Conservation (phyloP, 371 early-diverging fungal species). For the Mucor velutinosus region DNA sequence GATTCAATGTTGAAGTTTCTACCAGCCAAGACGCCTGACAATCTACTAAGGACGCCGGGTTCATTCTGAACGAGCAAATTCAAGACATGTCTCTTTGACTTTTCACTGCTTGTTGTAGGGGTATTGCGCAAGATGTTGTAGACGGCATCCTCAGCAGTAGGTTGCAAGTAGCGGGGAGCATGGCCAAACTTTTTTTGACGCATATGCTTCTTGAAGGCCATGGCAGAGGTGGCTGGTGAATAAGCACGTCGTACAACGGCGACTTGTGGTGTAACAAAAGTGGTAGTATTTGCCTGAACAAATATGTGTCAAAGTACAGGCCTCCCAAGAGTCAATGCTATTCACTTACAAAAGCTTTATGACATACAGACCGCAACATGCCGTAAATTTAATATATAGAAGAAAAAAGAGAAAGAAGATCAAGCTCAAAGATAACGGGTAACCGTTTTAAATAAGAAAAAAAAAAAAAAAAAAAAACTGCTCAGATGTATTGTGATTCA, state of each 20-base stretch:
- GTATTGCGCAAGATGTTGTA: constrained; percentile 91
- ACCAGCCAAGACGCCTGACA: constrained; percentile 93
- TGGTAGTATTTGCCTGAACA: not conserved
- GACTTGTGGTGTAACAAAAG: not conserved
- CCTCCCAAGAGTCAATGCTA: not conserved
- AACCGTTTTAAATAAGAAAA: not conserved
- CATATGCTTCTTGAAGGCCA: constrained; percentile 57
- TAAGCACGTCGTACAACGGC: not conserved
- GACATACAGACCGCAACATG: not conserved
- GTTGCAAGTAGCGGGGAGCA: constrained; percentile 39
- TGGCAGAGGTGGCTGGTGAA: constrained; percentile 53
- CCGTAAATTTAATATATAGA: not conserved
- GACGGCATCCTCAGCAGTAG: constrained; percentile 83
- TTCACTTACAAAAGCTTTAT: not conserved
- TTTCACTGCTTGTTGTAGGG: constrained; percentile 61
- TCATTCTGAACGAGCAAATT: constrained; percentile 95
- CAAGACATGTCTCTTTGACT: constrained; percentile 78
- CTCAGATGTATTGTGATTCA: not conserved
- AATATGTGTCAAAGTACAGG: not conserved
- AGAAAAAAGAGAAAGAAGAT: not conserved
- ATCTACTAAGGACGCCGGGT: constrained; percentile 93
- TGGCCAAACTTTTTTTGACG: constrained; percentile 61
- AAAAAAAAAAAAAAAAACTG: not conserved
- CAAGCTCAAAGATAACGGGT: not conserved
- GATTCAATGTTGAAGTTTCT: constrained; percentile 97